phyloP scores from a whole-genome alignment of 2,329 filamentous ascomycete genomes.

The Polychaeton citri region DNA sequence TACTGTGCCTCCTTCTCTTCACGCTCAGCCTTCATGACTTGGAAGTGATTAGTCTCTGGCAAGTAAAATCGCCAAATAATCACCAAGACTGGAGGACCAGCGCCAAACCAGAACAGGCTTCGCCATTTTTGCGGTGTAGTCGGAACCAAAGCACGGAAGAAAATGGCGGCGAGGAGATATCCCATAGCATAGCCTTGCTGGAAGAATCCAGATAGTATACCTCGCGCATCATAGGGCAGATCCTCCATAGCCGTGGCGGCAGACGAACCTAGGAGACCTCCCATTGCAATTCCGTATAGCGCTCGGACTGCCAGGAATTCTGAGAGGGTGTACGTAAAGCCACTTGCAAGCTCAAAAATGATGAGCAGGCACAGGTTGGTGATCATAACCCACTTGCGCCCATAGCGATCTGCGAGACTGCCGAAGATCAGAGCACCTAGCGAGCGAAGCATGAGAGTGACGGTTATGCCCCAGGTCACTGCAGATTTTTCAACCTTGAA shows the following conservation, averaged over 20 bases:
- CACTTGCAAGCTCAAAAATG: slow-evolving; percentile 23
- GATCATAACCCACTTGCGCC: no score
- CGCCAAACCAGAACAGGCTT: slow-evolving; percentile 25
- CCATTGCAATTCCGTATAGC: slow-evolving; percentile 25
- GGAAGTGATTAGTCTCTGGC: slow-evolving; percentile 16
- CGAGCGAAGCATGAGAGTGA: slow-evolving; percentile 20
- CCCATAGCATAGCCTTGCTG: slow-evolving; percentile 23
- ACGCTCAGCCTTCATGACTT: slow-evolving; percentile 13
- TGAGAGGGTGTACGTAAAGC: slow-evolving; percentile 21
- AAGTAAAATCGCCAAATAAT: slow-evolving; percentile 12
- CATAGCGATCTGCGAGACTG: slow-evolving; percentile 15
- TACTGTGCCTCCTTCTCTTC: no score
- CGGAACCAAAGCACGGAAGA: slow-evolving; percentile 24
- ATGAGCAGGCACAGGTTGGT: slow-evolving; percentile 21
- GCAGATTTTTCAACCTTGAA: slow-evolving; percentile 44
- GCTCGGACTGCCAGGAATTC: slow-evolving; percentile 25
- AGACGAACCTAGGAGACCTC: neutral
- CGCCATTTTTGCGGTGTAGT: slow-evolving; percentile 24
- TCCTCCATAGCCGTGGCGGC: slow-evolving; percentile 25
- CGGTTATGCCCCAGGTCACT: slow-evolving; percentile 44
- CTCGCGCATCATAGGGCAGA: slow-evolving; percentile 25
- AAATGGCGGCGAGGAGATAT: slow-evolving; percentile 23
- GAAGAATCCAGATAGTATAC: slow-evolving; percentile 24
- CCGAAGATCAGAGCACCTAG: slow-evolving; percentile 19
- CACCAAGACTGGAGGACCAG: slow-evolving; percentile 23